Evolutionary conservation across 345 rosid genomes (phyloP).

Genomic region (Pistacia integerrima): DNA sequence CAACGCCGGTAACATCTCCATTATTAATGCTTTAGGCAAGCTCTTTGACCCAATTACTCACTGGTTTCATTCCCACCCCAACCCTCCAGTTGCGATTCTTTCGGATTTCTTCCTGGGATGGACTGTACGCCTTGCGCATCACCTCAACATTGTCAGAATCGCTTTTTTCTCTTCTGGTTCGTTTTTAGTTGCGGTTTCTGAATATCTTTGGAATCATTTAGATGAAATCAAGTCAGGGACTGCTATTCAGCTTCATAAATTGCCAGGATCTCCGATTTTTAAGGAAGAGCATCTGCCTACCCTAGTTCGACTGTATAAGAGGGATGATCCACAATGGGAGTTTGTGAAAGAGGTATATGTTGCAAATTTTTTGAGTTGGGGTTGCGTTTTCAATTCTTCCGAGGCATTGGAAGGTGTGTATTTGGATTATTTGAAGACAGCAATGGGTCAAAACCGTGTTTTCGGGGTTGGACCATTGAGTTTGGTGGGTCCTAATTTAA

Average conservation of each 20-base stretch:
- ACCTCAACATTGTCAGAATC: conserved; percentile 45
- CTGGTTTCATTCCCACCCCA: conserved; percentile 59
- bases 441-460: conserved; percentile 48
- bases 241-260: conserved; percentile 33
- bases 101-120: conserved; percentile 83
- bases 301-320: conserved; percentile 22
- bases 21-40: conserved; percentile 43
- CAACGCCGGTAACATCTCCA: conserved; percentile 36
- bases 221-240: conserved; percentile 22
- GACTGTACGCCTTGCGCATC: conserved; percentile 47
- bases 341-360: conserved; percentile 30
- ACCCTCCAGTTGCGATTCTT: conserved; percentile 65
- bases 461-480: conserved; percentile 60
- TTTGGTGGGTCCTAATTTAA: conserved; percentile 33
- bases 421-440: conserved; percentile 35
- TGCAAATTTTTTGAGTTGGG: conserved; percentile 43
- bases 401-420: conserved; percentile 45
- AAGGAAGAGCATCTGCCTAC: conserved; percentile 56
- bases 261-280: conserved; percentile 55
- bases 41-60: conserved; percentile 47
- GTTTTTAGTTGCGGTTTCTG: conserved; percentile 31
- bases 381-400: conserved; percentile 50
- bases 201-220: conserved; percentile 29
- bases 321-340: conserved; percentile 37
- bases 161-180: conserved; percentile 51